These are phyloP conservation scores for Metarhizium brunneum DNA, from an alignment of 2,329 filamentous ascomycete genomes.

Conservation along the genomic window DNA sequence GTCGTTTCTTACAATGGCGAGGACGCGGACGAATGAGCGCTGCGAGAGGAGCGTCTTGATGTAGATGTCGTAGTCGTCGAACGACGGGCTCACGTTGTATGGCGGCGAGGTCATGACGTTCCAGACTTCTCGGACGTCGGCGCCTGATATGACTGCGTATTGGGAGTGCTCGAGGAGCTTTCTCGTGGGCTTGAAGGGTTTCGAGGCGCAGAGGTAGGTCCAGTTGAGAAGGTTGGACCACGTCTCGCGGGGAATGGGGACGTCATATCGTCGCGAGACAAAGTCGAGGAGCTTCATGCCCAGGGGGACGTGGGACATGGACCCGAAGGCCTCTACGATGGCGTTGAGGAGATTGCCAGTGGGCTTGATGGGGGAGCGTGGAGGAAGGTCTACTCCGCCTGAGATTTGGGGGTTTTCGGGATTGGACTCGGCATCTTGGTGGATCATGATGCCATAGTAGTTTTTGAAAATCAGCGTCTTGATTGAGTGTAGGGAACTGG, in stretches of 20 bases:
- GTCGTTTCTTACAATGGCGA: conserved; percentile 28
- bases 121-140: conserved; percentile 46
- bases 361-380: conserved; percentile 47
- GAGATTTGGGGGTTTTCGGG: conserved; percentile 14
- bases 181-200: conserved; percentile 28
- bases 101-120: conserved; percentile 48
- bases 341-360: conserved; percentile 49
- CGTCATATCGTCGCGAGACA: conserved; percentile 48
- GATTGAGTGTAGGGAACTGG: conserved; percentile 24
- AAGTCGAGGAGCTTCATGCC: conserved; percentile 53
- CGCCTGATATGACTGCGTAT: conserved; percentile 24
- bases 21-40: conserved; percentile 19
- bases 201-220: conserved; percentile 47
- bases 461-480: conserved; percentile 21
- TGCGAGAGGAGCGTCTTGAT: conserved; percentile 28
- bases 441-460: conserved; percentile 21
- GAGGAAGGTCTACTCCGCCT: conserved; percentile 29
- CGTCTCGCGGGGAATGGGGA: conserved; percentile 45
- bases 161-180: conserved; percentile 17
- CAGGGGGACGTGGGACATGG: conserved; percentile 50
- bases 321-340: conserved; percentile 60
- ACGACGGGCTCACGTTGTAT: conserved; percentile 45
- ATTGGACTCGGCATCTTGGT: conserved; percentile 8
- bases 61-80: conserved; percentile 43
- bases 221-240: conserved; percentile 63